Evolutionary conservation across 257 asterid species (phyloP), one percentile per base, ranked within the genome.

Genomic region (Prunella vulgaris): DNA sequence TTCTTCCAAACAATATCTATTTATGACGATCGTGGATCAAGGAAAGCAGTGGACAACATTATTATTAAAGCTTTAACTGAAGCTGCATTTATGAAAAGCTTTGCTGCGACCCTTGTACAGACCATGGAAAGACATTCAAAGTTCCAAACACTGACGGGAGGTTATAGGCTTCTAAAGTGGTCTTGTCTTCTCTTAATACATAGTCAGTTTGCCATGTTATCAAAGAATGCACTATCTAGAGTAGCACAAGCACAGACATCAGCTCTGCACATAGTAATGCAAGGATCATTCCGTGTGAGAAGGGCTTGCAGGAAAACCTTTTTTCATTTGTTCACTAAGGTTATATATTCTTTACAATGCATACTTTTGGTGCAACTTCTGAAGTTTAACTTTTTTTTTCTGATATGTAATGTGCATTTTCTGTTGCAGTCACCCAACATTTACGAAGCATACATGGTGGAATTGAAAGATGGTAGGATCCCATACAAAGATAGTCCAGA

Each of bases 51-150:
- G 79, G 99, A 94, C 78, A 84, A 85, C 58, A 80, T 86, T 70
- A 84, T 94, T 64, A 67, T 80, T 66, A 90, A 82, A 80, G 90
- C 87, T 71, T 62, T 94, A 51, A 69, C 70, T 56, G 87, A 77
- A 76, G 83, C 76, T 74, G 68, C 73, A 38, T 91, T 94, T 69
- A 80, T 86, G 94, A 94, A 89, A 81, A 77, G 70, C 74, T 94
- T 91, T 84, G 99, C 97, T 40, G 95, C 95, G 67, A 76, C 84
- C 74, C 95, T 94, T 81, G 93, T 94, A 71, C 99, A 94, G 88
- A 73, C 86, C 71, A 90, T 91, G 96, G 99, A 94, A 80, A 86
- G 84, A 83, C 94, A 87, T 74, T 80, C 85, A 14, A 90, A 91
- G 78, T 85, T 79, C 79, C 92, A 83, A 69, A 80, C 96, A 25